phyloP scores from a whole-genome alignment of 352 stramenopile genomes.

The Thalassiosira exigua region DNA sequence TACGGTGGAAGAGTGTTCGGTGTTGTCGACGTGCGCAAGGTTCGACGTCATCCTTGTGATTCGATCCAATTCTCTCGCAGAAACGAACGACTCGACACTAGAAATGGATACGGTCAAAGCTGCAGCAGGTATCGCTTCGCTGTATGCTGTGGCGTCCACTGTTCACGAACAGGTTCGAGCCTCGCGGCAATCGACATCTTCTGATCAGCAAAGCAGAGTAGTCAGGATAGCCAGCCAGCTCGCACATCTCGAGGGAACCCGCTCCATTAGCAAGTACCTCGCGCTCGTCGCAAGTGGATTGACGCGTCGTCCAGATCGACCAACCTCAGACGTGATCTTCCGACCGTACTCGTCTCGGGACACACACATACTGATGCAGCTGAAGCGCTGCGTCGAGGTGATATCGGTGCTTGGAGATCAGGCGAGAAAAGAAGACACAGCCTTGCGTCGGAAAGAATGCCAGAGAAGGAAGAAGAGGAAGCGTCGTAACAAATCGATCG shows the following conservation, averaged over 20 bases:
- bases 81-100: neutral
- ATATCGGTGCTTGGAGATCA: constrained; percentile 32
- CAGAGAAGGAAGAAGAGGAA: neutral
- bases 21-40: constrained; percentile 77
- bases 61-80: neutral
- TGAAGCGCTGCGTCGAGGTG: constrained; percentile 75
- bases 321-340: constrained; percentile 70
- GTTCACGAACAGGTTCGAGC: constrained; percentile 27
- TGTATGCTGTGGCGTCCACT: constrained; percentile 40
- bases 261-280: constrained; percentile 51
- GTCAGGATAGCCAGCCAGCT: constrained; percentile 26
- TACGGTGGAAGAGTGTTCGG: constrained; percentile 62
- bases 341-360: constrained; percentile 77
- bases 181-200: constrained; percentile 13
- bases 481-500: too few species aligned
- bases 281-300: constrained; percentile 63
- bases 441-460: neutral
- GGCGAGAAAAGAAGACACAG: constrained; percentile 1
- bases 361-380: constrained; percentile 73
- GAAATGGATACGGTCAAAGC: neutral
- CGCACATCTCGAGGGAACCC: constrained; percentile 27
- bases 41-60: constrained; percentile 68
- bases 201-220: constrained; percentile 39
- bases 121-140: constrained; percentile 19
- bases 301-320: constrained; percentile 53